A percentile compares a stretch with the other conserved stretches of the same genome.
These are phyloP conservation scores for Chondrus crispus DNA, from an alignment of 23 red algal genomes.

Conservation along the genomic window DNA sequence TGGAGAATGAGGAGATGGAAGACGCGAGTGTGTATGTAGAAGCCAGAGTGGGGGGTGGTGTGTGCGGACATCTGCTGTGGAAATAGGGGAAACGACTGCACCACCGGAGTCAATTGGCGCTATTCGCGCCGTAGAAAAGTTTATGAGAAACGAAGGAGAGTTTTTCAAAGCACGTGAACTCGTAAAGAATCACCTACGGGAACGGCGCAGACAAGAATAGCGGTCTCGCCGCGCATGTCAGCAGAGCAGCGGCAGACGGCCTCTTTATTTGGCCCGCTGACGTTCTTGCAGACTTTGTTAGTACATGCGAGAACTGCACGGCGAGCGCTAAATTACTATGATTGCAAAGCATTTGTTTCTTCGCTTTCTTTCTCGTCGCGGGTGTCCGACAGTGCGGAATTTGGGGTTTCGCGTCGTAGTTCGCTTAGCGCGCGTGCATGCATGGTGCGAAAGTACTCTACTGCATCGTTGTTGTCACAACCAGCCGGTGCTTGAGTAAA, in stretches of 20 bases:
- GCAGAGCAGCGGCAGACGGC: too few species aligned
- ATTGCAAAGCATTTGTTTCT: background rate
- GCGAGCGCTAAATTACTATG: background rate
- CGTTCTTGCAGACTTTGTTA: background rate
- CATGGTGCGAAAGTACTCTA: constrained; percentile 21
- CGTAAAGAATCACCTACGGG: background rate
- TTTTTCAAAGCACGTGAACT: background rate
- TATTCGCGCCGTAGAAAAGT: background rate
- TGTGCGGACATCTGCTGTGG: background rate
- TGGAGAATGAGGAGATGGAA: background rate
- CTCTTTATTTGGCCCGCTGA: background rate
- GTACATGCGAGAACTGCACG: background rate
- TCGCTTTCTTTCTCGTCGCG: background rate
- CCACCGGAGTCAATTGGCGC: background rate
- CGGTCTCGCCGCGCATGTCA: too few species aligned
- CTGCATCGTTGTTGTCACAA: background rate
- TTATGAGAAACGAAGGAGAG: background rate
- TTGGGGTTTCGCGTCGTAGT: background rate
- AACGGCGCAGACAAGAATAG: background rate
- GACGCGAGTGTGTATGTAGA: background rate
- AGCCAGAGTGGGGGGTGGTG: background rate
- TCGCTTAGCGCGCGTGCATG: background rate
- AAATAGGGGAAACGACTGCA: background rate
- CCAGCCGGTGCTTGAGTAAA: background rate
- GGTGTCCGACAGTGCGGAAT: background rate